Conservation (phyloP, 2,329 filamentous ascomycete species). For the Metarhizium sp. region DNA sequence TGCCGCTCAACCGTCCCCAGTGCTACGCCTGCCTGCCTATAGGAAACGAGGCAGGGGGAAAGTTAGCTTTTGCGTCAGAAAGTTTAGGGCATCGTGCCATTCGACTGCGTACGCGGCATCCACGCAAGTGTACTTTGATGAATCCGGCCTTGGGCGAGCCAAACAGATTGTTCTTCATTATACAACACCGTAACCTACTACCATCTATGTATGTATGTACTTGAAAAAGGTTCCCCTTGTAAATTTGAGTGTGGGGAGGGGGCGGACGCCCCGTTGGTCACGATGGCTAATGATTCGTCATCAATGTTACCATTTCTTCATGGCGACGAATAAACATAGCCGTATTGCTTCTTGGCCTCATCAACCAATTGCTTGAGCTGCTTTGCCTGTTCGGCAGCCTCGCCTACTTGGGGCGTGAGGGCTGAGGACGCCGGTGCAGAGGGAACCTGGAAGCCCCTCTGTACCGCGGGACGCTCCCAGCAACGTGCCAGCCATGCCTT, state of each 20-base stretch:
- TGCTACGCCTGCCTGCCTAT: too few species aligned
- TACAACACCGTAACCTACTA: too few species aligned
- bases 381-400: conserved; percentile 9
- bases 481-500: conserved; percentile 67
- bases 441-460: conserved; percentile 65
- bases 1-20: too few species aligned
- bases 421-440: conserved; percentile 33
- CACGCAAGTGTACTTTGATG: too few species aligned
- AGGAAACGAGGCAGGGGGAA: too few species aligned
- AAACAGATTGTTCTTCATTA: too few species aligned
- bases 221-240: too few species aligned
- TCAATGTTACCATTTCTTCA: background rate
- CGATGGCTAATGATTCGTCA: background rate
- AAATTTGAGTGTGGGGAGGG: background rate
- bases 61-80: too few species aligned
- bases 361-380: conserved; percentile 24
- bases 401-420: background rate
- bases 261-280: background rate
- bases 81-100: too few species aligned
- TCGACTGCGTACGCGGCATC: too few species aligned
- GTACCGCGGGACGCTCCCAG: conserved; percentile 55
- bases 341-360: conserved; percentile 34
- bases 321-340: conserved; percentile 18
- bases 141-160: too few species aligned
- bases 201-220: too few species aligned